phyloP scores from a whole-genome alignment of 2,329 filamentous ascomycete genomes.

The Paraphaeosphaeria sporulosa region DNA sequence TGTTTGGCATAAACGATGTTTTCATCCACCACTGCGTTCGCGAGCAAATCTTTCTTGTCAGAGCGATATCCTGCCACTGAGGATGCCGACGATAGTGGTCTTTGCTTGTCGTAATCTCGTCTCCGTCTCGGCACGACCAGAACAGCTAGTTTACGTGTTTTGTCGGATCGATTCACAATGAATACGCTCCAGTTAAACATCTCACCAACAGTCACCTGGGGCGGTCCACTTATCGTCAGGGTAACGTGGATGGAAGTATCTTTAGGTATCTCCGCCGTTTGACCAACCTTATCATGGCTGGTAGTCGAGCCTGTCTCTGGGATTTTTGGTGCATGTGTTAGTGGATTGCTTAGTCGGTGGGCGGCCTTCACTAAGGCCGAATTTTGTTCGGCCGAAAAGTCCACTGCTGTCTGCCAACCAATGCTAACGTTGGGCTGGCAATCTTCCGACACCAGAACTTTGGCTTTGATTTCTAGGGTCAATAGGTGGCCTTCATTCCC shows the following conservation, averaged over 20 bases:
- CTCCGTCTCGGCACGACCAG: constrained; percentile 71
- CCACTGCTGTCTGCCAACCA: constrained; percentile 72
- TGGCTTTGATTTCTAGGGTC: constrained; percentile 67
- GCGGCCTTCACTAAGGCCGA: constrained; percentile 49
- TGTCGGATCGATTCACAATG: constrained; percentile 74
- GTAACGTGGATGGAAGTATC: constrained; percentile 71
- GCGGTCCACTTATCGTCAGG: constrained; percentile 74
- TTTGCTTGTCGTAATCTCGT: constrained; percentile 55
- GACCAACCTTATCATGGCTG: constrained; percentile 29
- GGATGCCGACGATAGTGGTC: constrained; percentile 52
- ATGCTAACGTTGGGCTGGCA: constrained; percentile 70
- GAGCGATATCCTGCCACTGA: constrained; percentile 45
- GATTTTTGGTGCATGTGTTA: constrained; percentile 27
- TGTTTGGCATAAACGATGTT: constrained; percentile 76
- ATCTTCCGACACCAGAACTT: constrained; percentile 62
- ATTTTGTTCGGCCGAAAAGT: constrained; percentile 64
- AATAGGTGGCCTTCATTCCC: constrained; percentile 51
- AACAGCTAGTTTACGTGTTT: constrained; percentile 73
- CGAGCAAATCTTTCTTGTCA: constrained; percentile 52
- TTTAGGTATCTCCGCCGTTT: constrained; percentile 24
- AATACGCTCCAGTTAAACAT: constrained; percentile 77
- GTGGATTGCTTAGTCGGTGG: constrained; percentile 39
- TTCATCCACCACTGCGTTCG: constrained; percentile 75
- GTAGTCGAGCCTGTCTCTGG: constrained; percentile 40
- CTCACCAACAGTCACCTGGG: constrained; percentile 67